Conservation (phyloP, 768 basidiomycete genomes). For the Suillus decipiens region DNA sequence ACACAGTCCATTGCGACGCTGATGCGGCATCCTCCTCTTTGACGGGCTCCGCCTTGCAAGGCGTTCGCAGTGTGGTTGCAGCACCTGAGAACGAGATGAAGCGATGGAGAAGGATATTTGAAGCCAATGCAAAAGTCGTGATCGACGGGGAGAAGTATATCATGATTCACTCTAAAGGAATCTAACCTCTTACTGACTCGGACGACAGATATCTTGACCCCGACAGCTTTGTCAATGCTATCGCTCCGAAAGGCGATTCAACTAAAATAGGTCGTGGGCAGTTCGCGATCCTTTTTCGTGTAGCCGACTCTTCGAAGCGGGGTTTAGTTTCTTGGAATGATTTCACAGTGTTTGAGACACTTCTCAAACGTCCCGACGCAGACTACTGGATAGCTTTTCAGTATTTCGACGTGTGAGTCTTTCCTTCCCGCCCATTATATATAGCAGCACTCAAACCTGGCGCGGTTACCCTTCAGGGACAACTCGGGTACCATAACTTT, state of each 20-base stretch:
- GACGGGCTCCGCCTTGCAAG: constrained; percentile 57
- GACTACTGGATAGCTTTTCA: constrained; percentile 97
- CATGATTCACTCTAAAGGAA: constrained; percentile 22
- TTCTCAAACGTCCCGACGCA: constrained; percentile 91
- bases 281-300: constrained; percentile 87
- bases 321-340: constrained; percentile 92
- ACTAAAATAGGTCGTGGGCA: constrained; percentile 85
- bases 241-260: constrained; percentile 85
- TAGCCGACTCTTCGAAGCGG: constrained; percentile 77
- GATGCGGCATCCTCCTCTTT: constrained; percentile 42
- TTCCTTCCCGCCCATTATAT: background rate
- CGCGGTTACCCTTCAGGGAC: constrained; percentile 53
- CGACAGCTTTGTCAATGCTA: constrained; percentile 92
- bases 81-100: constrained; percentile 82
- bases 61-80: constrained; percentile 67
- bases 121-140: constrained; percentile 72
- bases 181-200: constrained; percentile 8
- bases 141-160: constrained; percentile 81
- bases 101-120: constrained; percentile 89
- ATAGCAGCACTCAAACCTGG: constrained; percentile 9
- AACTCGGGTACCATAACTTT: constrained; percentile 90
- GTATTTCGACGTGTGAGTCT: constrained; percentile 89
- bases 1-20: constrained; percentile 56
- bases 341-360: constrained; percentile 92
- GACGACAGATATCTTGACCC: constrained; percentile 75